phyloP scores from a whole-genome alignment of 768 basidiomycete species.

The Sistotremastrum niveocremeum region DNA sequence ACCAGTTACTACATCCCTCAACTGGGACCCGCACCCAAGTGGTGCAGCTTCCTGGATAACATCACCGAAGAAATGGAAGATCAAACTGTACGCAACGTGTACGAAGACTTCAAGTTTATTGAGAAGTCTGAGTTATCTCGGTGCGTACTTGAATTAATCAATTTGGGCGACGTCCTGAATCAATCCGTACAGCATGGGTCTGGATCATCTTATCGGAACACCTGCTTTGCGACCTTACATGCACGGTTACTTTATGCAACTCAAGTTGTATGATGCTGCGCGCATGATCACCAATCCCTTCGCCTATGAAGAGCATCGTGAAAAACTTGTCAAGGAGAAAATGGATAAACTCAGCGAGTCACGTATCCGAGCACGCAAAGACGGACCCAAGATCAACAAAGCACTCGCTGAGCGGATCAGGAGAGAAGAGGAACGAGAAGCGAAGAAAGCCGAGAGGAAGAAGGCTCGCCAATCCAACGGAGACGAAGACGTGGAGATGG shows the following conservation, averaged over 20 bases:
- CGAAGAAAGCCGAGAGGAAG: conserved; percentile 16
- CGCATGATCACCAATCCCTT: conserved; percentile 94
- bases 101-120: conserved; percentile 97
- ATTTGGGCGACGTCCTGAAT: neutral
- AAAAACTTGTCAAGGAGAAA: conserved; percentile 74
- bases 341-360: conserved; percentile 90
- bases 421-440: conserved; percentile 24
- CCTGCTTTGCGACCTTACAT: conserved; percentile 96
- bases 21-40: conserved; percentile 89
- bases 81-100: conserved; percentile 60
- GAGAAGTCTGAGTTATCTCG: conserved; percentile 73
- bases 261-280: conserved; percentile 92
- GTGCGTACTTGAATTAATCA: conserved; percentile 31
- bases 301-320: conserved; percentile 88
- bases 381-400: conserved; percentile 65
- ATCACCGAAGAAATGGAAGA: conserved; percentile 99
- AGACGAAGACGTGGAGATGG: conserved; percentile 20
- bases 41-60: conserved; percentile 96
- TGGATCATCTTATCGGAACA: conserved; percentile 91
- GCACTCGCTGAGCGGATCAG: conserved; percentile 76
- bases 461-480: conserved; percentile 6
- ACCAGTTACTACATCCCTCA: conserved; percentile 90
- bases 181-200: conserved; percentile 52
- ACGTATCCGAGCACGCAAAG: conserved; percentile 76
- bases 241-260: conserved; percentile 97